Percentiles rank a stretch among this genome's conserved stretches.
Conservation (phyloP, 2,329 filamentous ascomycete species). For the Calonectria ilicicola region DNA sequence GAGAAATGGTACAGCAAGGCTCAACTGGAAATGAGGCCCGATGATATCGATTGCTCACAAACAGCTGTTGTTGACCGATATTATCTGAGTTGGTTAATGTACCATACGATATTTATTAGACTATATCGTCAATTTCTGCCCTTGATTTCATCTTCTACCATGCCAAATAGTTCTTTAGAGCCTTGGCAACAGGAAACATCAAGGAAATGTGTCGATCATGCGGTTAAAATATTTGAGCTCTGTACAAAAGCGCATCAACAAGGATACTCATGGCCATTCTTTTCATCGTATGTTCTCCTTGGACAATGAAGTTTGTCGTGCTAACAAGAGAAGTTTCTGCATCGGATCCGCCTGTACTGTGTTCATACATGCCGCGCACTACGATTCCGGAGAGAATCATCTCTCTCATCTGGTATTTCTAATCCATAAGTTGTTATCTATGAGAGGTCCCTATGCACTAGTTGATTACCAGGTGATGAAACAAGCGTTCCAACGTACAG, state of each 20-base stretch:
- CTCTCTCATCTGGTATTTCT: constrained; percentile 1
- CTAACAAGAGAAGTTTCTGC: constrained; percentile 18
- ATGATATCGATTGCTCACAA: constrained; percentile 20
- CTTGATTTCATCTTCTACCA: not conserved
- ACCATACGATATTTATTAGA: constrained; percentile 20
- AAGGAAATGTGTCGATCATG: constrained; percentile 23
- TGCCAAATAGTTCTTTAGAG: constrained; percentile 16
- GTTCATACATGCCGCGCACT: constrained; percentile 24
- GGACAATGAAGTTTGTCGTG: too few species aligned
- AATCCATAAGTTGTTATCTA: constrained; percentile 13
- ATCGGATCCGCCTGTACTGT: constrained; percentile 26
- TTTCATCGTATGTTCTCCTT: constrained; percentile 12
- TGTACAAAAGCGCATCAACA: constrained; percentile 15
- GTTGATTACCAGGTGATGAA: constrained; percentile 19
- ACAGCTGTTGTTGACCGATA: constrained; percentile 16
- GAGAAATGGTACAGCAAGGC: constrained; percentile 2
- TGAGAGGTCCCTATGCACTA: constrained; percentile 10
- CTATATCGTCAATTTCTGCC: constrained; percentile 30
- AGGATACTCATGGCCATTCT: constrained; percentile 29
- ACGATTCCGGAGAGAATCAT: not conserved
- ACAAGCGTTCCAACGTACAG: not conserved
- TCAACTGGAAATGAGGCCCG: not conserved
- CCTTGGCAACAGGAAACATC: constrained; percentile 30
- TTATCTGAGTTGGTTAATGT: constrained; percentile 27
- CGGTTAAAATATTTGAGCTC: not conserved